Evolutionary conservation across 225 moss, liverwort and hornwort species (phyloP).

Genomic region (Pseudisothecium myosuroides): DNA sequence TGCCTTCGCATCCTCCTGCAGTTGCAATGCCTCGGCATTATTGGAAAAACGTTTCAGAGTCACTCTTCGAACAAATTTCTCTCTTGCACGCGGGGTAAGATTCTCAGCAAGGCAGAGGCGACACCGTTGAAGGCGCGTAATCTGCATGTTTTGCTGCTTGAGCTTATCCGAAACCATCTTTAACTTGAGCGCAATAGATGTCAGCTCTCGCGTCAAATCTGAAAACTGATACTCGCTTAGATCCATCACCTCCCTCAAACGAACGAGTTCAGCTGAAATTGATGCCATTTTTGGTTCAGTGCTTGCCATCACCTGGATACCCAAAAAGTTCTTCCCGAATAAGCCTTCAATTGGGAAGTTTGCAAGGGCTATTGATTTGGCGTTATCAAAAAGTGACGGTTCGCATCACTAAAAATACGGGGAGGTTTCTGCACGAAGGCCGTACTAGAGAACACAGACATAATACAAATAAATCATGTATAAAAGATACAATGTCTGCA

Average conservation of each 20-base stretch:
- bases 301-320: constrained; percentile 72
- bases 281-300: constrained; percentile 61
- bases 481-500: neutral
- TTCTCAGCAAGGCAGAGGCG: constrained; percentile 89
- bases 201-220: constrained; percentile 18
- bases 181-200: constrained; percentile 17
- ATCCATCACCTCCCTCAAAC: constrained; percentile 27
- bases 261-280: constrained; percentile 56
- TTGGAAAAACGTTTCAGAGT: constrained; percentile 58
- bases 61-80: constrained; percentile 57
- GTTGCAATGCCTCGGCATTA: constrained; percentile 10
- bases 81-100: constrained; percentile 77
- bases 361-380: neutral
- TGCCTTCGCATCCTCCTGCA: constrained; percentile 38
- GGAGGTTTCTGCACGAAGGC: neutral
- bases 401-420: neutral
- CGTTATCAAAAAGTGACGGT: neutral
- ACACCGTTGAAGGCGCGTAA: constrained; percentile 64
- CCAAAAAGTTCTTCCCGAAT: neutral
- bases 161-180: constrained; percentile 43
- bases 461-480: neutral
- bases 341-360: neutral
- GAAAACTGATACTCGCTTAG: constrained; percentile 21
- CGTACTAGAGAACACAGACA: neutral
- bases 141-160: constrained; percentile 29